Base-by-base conservation (phyloP, 2,329 filamentous ascomycete genomes). In the Trichoderma oligosporum region DNA sequence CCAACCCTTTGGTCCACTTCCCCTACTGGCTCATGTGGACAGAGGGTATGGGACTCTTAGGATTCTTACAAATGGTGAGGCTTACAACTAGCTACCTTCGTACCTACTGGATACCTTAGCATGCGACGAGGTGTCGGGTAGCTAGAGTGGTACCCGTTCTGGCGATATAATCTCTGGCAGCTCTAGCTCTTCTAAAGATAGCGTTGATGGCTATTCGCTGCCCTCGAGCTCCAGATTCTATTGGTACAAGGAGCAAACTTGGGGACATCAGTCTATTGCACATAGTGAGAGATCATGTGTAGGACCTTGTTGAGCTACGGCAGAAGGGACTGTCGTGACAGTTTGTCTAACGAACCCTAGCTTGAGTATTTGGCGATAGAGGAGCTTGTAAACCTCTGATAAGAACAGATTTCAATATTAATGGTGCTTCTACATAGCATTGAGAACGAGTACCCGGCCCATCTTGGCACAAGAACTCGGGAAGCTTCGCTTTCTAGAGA, bases 341-440 rank as follows among this genome's bases (percentile, higher is more conserved):
- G 44, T 47, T 33, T 47, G 44, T 47, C 44, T 16, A 47, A 47
- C 7, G 27, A 47, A 35, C 44, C 44, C 44, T 18, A 47, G 44
- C 44, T 47, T 47, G 44, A 35, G 27, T 12, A 47, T 33, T 22
- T 31, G 44, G 44, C 44, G 27, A 29, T 47, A 4, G 44, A 47
- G 44, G 44, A 47, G 44, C 44, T 47, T 27, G 7, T 47, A 47
- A 47, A 47, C 44, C 29, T 35, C 29, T 35, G 27, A 3, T 14
- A 35, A 47, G 35, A 47, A 47, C 44, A 47, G 44, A 47, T 29
- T 29, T 29, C 44, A 31, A 47, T 47, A 47, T 11, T 27, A 47
- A 47, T 47, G 44, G 27, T 35, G 44, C 44, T 47, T 47, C 44
- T 47, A 18, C 44, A 29, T 35, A 47, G 44, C 44, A 22, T 47